These are phyloP conservation scores for Larix kaempferi DNA, from an alignment of 75 land plant species.

Conservation along the genomic window DNA sequence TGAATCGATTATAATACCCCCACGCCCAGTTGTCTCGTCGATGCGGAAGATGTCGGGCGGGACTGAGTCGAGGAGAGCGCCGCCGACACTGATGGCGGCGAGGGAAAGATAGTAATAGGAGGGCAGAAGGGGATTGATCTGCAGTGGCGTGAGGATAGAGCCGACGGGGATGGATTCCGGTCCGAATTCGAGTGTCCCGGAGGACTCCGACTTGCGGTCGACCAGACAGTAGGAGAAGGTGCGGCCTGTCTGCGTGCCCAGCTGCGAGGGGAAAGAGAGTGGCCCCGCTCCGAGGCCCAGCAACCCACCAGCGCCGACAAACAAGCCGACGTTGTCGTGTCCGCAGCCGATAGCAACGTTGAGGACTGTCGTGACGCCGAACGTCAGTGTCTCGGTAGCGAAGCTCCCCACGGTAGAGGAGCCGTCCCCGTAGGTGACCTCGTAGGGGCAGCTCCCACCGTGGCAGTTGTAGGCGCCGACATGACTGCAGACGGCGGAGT, in stretches of 20 bases:
- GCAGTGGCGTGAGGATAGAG: slow-evolving; percentile 48
- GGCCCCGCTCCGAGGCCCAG: slow-evolving; percentile 76
- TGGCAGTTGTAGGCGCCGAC: slow-evolving; percentile 37
- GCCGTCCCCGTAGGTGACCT: slow-evolving; percentile 84
- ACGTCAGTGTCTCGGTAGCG: slow-evolving; percentile 74
- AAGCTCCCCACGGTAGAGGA: slow-evolving; percentile 78
- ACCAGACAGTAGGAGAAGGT: slow-evolving; percentile 75
- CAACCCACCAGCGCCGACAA: slow-evolving; percentile 80
- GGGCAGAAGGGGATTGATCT: slow-evolving; percentile 53
- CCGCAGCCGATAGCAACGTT: slow-evolving; percentile 83
- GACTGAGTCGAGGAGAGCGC: slow-evolving; percentile 41
- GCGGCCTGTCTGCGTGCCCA: slow-evolving; percentile 30
- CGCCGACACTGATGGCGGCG: slow-evolving; percentile 75
- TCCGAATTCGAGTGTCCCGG: slow-evolving; percentile 50
- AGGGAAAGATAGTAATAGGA: slow-evolving; percentile 79
- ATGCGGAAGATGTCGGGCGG: slow-evolving; percentile 44
- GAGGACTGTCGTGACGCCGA: slow-evolving; percentile 32
- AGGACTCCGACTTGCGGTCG: slow-evolving; percentile 28
- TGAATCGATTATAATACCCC: slow-evolving; percentile 70
- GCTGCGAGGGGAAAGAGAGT: slow-evolving; percentile 70
- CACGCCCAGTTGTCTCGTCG: slow-evolving; percentile 38
- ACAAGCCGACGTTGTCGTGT: slow-evolving; percentile 75
- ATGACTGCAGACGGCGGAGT: slow-evolving; percentile 41
- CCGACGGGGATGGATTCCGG: slow-evolving; percentile 37
- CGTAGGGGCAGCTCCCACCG: slow-evolving; percentile 52